These are phyloP conservation scores for Pyrenula aspistea DNA, from an alignment of 495 filamentous ascomycete species.

Conservation along the genomic window DNA sequence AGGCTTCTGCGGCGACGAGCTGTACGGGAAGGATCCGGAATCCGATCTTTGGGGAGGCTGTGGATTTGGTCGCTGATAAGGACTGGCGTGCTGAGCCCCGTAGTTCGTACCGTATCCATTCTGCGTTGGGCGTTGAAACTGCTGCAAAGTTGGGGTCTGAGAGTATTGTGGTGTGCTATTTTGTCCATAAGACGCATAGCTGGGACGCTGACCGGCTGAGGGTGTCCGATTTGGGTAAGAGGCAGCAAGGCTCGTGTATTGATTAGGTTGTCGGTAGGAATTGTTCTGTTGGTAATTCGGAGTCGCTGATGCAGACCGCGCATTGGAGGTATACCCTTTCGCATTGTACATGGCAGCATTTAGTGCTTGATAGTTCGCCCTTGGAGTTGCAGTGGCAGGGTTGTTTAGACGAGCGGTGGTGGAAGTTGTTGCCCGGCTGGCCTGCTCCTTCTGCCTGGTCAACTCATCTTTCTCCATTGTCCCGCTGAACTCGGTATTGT, in stretches of 20 bases:
- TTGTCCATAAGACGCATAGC: background rate
- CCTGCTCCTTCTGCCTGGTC: slow-evolving; percentile 25
- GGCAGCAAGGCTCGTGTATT: background rate
- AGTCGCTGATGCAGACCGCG: slow-evolving; percentile 5
- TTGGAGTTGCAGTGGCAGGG: slow-evolving; percentile 1
- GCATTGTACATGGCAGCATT: background rate
- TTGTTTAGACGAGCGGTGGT: slow-evolving; percentile 3
- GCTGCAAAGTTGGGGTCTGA: background rate
- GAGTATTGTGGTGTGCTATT: background rate
- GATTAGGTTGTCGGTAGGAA: background rate
- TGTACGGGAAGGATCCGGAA: background rate
- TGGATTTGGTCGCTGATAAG: background rate
- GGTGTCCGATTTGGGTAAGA: background rate
- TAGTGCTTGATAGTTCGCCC: slow-evolving; percentile 5
- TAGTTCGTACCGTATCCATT: background rate
- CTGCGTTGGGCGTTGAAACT: background rate
- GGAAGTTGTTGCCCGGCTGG: slow-evolving; percentile 4
- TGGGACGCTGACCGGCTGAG: background rate
- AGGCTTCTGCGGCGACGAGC: background rate
- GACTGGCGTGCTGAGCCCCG: background rate
- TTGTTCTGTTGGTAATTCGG: slow-evolving; percentile 3
- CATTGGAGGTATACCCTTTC: slow-evolving; percentile 2
- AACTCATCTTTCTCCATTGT: slow-evolving; percentile 80
- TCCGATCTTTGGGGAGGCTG: background rate
- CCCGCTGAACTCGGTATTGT: slow-evolving; percentile 59